A percentile compares a stretch with the other conserved stretches of the same genome.
phyloP scores from a whole-genome alignment of 768 basidiomycete genomes.

The Boletus rufocinnamomeus region DNA sequence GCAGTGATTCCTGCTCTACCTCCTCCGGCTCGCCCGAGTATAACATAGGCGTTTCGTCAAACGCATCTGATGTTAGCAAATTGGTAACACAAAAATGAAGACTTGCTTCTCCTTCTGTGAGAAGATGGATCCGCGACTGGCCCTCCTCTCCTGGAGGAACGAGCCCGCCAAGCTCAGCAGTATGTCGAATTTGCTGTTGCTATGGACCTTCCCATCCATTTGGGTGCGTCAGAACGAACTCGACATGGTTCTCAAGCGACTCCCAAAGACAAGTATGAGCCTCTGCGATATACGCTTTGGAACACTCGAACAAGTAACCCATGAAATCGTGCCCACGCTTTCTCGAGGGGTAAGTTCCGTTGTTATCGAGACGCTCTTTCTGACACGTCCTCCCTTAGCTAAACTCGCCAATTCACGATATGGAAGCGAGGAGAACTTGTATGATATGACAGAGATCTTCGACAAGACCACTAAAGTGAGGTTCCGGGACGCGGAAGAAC shows the following conservation, averaged over 20 bases:
- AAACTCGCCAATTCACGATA: conserved; percentile 32
- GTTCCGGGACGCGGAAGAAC: conserved; percentile 38
- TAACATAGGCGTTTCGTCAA: conserved; percentile 12
- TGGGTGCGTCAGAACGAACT: conserved; percentile 58
- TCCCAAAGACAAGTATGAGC: conserved; percentile 45
- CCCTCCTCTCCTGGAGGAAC: conserved; percentile 42
- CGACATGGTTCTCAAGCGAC: conserved; percentile 41
- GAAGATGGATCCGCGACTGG: conserved; percentile 47
- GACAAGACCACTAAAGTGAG: conserved; percentile 39
- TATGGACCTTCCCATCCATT: conserved; percentile 65
- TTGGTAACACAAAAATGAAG: conserved; percentile 53
- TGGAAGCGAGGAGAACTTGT: conserved; percentile 32
- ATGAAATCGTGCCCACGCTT: conserved; percentile 43
- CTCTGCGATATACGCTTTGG: conserved; percentile 47
- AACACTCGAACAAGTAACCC: conserved; percentile 43
- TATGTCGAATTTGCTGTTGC: conserved; percentile 53
- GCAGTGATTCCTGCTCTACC: conserved; percentile 7
- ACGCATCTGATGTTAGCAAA: conserved; percentile 38
- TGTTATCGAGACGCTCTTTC: not conserved
- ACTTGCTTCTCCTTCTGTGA: conserved; percentile 63
- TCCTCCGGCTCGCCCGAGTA: conserved; percentile 23
- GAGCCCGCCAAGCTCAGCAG: conserved; percentile 51
- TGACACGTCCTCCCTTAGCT: conserved; percentile 17
- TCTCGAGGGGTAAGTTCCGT: conserved; percentile 33
- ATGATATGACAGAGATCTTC: conserved; percentile 35